phyloP scores from a whole-genome alignment of 1,139 yeast genomes.

The Taphrina populina region DNA sequence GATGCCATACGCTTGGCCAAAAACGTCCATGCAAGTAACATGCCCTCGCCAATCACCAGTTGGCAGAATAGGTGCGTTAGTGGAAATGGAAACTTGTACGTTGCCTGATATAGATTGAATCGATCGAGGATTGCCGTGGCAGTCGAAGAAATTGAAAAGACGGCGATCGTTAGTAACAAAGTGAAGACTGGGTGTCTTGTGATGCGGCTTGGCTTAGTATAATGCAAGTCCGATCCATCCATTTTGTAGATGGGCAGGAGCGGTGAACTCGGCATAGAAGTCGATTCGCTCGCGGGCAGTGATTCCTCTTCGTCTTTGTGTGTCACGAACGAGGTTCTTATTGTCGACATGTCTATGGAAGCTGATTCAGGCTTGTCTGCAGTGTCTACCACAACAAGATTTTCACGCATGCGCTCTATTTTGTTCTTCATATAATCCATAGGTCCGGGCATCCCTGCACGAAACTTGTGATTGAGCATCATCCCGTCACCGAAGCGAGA shows the following conservation, averaged over 20 bases:
- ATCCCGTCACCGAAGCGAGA: too few relatives aligned
- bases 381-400: constrained; percentile 2
- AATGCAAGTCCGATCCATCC: neutral
- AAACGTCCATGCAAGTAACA: constrained; percentile 3
- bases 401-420: constrained; percentile 12
- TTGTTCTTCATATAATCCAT: constrained; percentile 22
- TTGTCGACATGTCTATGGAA: neutral
- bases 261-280: neutral
- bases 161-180: neutral
- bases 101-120: constrained; percentile 30
- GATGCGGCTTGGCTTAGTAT: neutral
- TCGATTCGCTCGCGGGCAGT: constrained; percentile 1
- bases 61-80: constrained; percentile 8
- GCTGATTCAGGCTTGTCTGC: neutral
- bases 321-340: neutral
- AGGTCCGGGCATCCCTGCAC: constrained; percentile 9
- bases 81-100: constrained; percentile 29
- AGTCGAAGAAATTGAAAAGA: constrained; percentile 10
- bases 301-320: neutral
- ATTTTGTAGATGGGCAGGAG: constrained; percentile 11
- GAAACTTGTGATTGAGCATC: constrained; percentile 18
- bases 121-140: constrained; percentile 14
- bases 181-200: constrained; percentile 7
- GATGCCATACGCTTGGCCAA: neutral
- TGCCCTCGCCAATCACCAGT: constrained; percentile 13